Evolutionary conservation across 78 protist genomes (phyloP).

Genomic region (Dictyostelium firmibasis): DNA sequence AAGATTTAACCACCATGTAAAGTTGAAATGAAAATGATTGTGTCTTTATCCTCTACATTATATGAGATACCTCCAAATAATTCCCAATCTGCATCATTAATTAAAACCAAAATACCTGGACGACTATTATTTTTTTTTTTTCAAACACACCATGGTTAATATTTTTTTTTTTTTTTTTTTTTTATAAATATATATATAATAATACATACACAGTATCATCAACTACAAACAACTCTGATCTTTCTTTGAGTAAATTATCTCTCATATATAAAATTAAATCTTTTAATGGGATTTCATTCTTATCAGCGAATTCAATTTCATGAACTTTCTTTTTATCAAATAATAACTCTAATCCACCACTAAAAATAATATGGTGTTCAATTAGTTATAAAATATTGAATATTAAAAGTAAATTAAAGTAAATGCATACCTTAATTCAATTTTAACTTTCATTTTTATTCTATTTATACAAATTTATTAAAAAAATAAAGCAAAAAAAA

Average conservation of each 20-base stretch:
- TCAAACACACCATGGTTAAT: too few relatives aligned
- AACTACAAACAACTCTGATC: conserved; percentile 84
- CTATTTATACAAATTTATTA: background rate
- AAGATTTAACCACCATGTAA: conserved; percentile 90
- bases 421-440: conserved; percentile 28
- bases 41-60: conserved; percentile 79
- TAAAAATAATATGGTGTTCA: background rate
- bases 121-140: conserved; percentile 55
- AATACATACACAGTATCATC: conserved; percentile 77
- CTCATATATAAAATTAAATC: conserved; percentile 63
- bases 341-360: conserved; percentile 90
- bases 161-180: background rate
- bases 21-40: conserved; percentile 87
- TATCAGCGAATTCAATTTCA: conserved; percentile 34
- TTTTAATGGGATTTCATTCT: conserved; percentile 12
- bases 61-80: conserved; percentile 78
- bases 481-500: background rate
- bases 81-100: conserved; percentile 92
- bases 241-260: conserved; percentile 65
- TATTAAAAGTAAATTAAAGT: too few relatives aligned
- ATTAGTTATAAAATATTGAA: too few relatives aligned
- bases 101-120: conserved; percentile 92
- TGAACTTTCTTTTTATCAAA: conserved; percentile 64
- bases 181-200: background rate
- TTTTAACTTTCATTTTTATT: conserved; percentile 33